phyloP scores from a whole-genome alignment of 257 asterid species.

The Marsdenia floribunda region DNA sequence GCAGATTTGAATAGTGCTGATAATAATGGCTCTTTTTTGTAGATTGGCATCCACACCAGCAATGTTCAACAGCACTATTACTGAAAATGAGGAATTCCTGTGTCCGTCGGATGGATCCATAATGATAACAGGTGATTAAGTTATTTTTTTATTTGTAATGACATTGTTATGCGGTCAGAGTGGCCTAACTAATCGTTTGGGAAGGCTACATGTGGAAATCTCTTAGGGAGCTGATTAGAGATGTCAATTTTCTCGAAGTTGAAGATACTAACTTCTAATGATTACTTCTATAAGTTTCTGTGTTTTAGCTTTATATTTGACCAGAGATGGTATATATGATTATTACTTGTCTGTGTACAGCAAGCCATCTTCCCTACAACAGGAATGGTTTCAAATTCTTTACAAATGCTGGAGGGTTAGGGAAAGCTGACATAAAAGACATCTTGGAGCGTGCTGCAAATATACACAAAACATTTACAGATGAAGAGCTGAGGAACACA shows the following conservation, averaged over 20 bases:
- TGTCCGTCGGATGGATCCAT: constrained; percentile 96
- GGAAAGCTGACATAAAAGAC: constrained; percentile 91
- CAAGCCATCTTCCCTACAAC: constrained; percentile 98
- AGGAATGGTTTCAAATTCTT: constrained; percentile 96
- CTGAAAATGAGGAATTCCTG: constrained; percentile 53
- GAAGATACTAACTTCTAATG: not conserved
- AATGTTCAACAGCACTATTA: constrained; percentile 90
- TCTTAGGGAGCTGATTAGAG: not conserved
- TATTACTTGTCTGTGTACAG: constrained; percentile 46
- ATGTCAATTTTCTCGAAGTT: not conserved
- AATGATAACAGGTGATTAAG: constrained; percentile 79
- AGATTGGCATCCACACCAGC: constrained; percentile 99
- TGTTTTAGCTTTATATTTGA: not conserved
- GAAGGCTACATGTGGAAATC: not conserved
- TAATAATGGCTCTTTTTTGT: constrained; percentile 14
- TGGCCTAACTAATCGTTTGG: not conserved
- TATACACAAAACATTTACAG: constrained; percentile 50
- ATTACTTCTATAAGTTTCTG: not conserved
- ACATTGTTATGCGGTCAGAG: not conserved
- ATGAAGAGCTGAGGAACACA: constrained; percentile 41
- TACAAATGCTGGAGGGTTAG: constrained; percentile 86
- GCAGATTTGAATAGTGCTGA: constrained; percentile 18
- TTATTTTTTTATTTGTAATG: constrained; percentile 1
- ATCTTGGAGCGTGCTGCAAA: constrained; percentile 85
- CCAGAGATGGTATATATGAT: constrained; percentile 18